Evolutionary conservation across 2,329 filamentous ascomycete genomes (phyloP).

Genomic region (Nemania diffusa): DNA sequence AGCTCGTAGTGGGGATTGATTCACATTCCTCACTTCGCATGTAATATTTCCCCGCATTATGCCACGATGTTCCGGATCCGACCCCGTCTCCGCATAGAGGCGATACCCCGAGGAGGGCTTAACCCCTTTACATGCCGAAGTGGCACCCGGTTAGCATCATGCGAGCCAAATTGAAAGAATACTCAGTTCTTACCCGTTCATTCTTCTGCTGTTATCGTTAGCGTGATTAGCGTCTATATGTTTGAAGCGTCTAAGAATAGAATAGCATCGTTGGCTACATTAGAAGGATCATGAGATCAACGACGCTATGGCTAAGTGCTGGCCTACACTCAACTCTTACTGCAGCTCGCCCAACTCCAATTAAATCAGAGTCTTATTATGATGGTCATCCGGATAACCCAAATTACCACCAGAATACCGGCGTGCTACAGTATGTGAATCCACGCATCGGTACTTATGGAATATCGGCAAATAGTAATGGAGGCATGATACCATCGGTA

Average conservation of each 20-base stretch:
- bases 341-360: constrained; percentile 6
- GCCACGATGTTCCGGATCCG: constrained; percentile 7
- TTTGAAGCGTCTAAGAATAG: too few species aligned
- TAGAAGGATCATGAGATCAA: constrained; percentile 21
- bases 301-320: constrained; percentile 21
- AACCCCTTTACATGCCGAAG: constrained; percentile 1
- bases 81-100: constrained; percentile 19
- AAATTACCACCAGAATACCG: constrained; percentile 47
- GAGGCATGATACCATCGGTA: constrained; percentile 53
- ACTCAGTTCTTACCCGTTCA: background rate
- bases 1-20: constrained; percentile 3
- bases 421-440: constrained; percentile 50
- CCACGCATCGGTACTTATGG: constrained; percentile 51
- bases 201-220: background rate
- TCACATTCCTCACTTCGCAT: background rate
- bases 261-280: background rate
- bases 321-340: constrained; percentile 14
- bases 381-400: background rate
- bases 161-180: background rate
- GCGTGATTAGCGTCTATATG: background rate
- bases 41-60: constrained; percentile 29
- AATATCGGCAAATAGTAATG: constrained; percentile 48
- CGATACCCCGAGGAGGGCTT: background rate
- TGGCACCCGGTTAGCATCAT: background rate
- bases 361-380: background rate